Conservation (phyloP, 441 rosid species). For the Geranium incanum region DNA sequence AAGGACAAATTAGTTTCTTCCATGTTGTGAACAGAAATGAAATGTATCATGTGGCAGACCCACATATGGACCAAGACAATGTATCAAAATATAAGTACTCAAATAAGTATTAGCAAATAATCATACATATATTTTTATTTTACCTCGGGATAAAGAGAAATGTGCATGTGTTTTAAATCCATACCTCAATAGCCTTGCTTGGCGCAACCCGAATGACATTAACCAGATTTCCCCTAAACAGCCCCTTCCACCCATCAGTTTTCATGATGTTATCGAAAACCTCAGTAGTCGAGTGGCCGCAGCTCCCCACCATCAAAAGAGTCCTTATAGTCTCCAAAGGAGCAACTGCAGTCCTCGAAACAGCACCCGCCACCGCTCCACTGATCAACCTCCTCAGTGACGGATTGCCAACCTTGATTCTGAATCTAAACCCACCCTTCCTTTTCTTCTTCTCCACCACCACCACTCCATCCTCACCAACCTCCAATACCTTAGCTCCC, state of each 20-base stretch:
- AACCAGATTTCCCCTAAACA: slow-evolving; percentile 89
- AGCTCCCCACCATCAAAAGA: slow-evolving; percentile 91
- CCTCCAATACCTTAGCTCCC: slow-evolving; percentile 23
- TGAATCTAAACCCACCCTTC: slow-evolving; percentile 43
- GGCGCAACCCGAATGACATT: slow-evolving; percentile 93
- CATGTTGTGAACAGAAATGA: neutral
- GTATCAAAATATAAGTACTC: neutral
- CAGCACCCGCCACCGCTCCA: slow-evolving; percentile 85
- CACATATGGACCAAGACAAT: neutral
- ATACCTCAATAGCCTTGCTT: slow-evolving; percentile 92
- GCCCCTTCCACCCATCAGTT: slow-evolving; percentile 84
- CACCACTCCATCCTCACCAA: slow-evolving; percentile 29
- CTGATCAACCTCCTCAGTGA: slow-evolving; percentile 72
- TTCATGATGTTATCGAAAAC: slow-evolving; percentile 73
- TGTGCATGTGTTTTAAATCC: slow-evolving; percentile 1
- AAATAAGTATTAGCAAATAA: neutral
- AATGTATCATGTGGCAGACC: slow-evolving; percentile 1
- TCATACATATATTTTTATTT: neutral
- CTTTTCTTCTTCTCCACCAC: slow-evolving; percentile 32
- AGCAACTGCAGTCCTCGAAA: slow-evolving; percentile 83
- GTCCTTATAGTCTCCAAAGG: slow-evolving; percentile 96
- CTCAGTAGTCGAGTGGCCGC: slow-evolving; percentile 55
- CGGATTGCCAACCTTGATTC: slow-evolving; percentile 67
- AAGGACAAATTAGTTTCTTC: neutral
- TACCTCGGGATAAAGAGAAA: neutral